Percentiles rank a stretch among this genome's conserved stretches.
Evolutionary conservation across 1,284 basidiomycete species (phyloP).

Genomic region (Leccinum fallax): DNA sequence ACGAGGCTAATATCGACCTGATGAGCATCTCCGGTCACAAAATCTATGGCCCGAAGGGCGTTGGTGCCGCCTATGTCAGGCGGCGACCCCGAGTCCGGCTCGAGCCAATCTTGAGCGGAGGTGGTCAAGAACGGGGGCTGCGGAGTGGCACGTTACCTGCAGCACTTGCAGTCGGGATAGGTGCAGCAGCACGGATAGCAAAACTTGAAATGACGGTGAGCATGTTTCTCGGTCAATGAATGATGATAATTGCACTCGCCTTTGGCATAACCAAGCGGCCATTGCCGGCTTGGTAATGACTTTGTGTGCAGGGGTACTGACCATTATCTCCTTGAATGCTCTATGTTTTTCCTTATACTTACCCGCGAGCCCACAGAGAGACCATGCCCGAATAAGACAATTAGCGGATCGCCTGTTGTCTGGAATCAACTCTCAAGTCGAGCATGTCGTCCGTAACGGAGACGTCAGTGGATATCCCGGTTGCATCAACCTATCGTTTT

Average conservation of each 20-base stretch:
- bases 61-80: slow-evolving; percentile 95
- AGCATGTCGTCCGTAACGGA: slow-evolving; percentile 93
- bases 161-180: slow-evolving; percentile 90
- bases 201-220: slow-evolving; percentile 91
- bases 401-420: slow-evolving; percentile 85
- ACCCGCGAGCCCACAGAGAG: slow-evolving; percentile 55
- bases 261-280: slow-evolving; percentile 41
- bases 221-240: slow-evolving; percentile 31
- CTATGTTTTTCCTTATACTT: slow-evolving; percentile 9
- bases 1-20: slow-evolving; percentile 94
- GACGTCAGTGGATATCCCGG: slow-evolving; percentile 88
- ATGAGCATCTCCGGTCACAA: slow-evolving; percentile 99
- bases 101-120: slow-evolving; percentile 95
- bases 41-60: slow-evolving; percentile 96
- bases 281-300: slow-evolving; percentile 62
- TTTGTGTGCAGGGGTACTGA: slow-evolving; percentile 93
- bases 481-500: slow-evolving; percentile 94
- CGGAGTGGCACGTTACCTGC: slow-evolving; percentile 93
- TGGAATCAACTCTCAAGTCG: slow-evolving; percentile 82
- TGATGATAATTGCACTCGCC: slow-evolving; percentile 57
- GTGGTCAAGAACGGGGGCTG: slow-evolving; percentile 96
- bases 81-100: slow-evolving; percentile 91
- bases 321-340: slow-evolving; percentile 17
- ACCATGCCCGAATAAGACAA: slow-evolving; percentile 76
- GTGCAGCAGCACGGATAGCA: slow-evolving; percentile 93